These are phyloP conservation scores for Yamadazyma oceani DNA, from an alignment of 1,139 yeast species.

Conservation along the genomic window DNA sequence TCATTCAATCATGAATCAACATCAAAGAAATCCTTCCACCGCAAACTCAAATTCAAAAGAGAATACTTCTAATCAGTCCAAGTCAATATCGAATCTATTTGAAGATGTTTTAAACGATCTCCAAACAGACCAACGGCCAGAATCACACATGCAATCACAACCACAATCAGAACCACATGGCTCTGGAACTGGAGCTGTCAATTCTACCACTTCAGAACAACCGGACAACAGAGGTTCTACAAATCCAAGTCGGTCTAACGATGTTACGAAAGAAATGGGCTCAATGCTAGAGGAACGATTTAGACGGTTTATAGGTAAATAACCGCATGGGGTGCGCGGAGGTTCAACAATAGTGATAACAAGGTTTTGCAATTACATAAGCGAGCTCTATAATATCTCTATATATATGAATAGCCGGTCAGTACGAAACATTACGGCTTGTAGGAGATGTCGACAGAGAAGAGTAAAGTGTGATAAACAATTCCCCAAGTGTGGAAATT, in stretches of 20 bases:
- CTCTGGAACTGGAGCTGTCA: too few species aligned
- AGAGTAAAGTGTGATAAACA: constrained; percentile 80
- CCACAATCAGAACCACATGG: too few species aligned
- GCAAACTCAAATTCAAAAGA: constrained; percentile 16
- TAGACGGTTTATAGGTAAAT: constrained; percentile 19
- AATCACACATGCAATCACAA: too few species aligned
- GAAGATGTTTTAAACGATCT: constrained; percentile 25
- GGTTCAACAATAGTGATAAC: too few species aligned
- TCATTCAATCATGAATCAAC: constrained; percentile 26
- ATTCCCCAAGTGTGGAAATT: constrained; percentile 72
- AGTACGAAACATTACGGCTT: constrained; percentile 48
- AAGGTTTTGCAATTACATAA: too few species aligned
- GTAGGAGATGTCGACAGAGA: constrained; percentile 74
- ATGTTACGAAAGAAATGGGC: constrained; percentile 33
- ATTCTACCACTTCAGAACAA: neutral
- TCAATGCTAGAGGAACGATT: constrained; percentile 30
- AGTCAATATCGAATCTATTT: constrained; percentile 32
- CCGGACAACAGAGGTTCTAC: constrained; percentile 5
- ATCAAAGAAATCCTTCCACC: constrained; percentile 10
- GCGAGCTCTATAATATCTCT: neutral
- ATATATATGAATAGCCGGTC: constrained; percentile 1
- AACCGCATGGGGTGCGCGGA: neutral
- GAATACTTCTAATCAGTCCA: constrained; percentile 23
- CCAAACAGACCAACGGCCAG: constrained; percentile 12
- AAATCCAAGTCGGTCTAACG: constrained; percentile 11